A percentile compares a stretch with the other conserved stretches of the same genome.
These are phyloP conservation scores for Spongispora temasekensis DNA, from an alignment of 1,284 basidiomycete species.

Conservation along the genomic window DNA sequence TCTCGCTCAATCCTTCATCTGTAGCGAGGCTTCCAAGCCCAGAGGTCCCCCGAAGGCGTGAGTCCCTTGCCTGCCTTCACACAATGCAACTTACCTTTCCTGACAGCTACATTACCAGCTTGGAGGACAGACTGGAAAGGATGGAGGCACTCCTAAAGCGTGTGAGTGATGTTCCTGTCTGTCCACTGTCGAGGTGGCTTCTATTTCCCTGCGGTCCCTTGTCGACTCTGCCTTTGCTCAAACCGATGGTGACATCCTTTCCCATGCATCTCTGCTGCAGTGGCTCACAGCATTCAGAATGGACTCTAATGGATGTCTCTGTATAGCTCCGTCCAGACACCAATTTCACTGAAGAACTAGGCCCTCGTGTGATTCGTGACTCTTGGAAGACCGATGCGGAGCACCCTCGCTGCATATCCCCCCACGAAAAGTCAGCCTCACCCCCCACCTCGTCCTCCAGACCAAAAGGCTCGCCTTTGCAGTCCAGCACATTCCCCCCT, in stretches of 20 bases:
- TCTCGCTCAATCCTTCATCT: slow-evolving; percentile 2
- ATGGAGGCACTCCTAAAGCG: slow-evolving; percentile 70
- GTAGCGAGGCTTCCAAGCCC: slow-evolving; percentile 75
- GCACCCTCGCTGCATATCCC: slow-evolving; percentile 10
- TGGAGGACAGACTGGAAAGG: slow-evolving; percentile 76
- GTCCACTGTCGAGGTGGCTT: neutral
- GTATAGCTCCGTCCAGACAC: slow-evolving; percentile 65
- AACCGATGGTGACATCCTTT: neutral
- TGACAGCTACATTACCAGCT: slow-evolving; percentile 67
- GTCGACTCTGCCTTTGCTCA: neutral
- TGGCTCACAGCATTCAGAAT: neutral
- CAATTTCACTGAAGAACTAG: slow-evolving; percentile 69
- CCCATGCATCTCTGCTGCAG: neutral
- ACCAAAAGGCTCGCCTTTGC: slow-evolving; percentile 17
- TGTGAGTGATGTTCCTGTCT: slow-evolving; percentile 43
- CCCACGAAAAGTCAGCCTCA: slow-evolving; percentile 25
- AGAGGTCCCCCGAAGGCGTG: slow-evolving; percentile 85
- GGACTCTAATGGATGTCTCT: slow-evolving; percentile 15
- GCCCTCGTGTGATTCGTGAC: slow-evolving; percentile 67
- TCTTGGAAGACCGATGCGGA: slow-evolving; percentile 62
- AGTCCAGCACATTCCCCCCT: slow-evolving; percentile 8
- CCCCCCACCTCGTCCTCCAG: slow-evolving; percentile 20
- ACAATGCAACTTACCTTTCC: neutral
- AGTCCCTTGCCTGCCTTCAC: slow-evolving; percentile 30
- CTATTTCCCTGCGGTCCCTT: neutral